Conservation (phyloP, 2,329 filamentous ascomycete species). For the Sporothrix schenckii region DNA sequence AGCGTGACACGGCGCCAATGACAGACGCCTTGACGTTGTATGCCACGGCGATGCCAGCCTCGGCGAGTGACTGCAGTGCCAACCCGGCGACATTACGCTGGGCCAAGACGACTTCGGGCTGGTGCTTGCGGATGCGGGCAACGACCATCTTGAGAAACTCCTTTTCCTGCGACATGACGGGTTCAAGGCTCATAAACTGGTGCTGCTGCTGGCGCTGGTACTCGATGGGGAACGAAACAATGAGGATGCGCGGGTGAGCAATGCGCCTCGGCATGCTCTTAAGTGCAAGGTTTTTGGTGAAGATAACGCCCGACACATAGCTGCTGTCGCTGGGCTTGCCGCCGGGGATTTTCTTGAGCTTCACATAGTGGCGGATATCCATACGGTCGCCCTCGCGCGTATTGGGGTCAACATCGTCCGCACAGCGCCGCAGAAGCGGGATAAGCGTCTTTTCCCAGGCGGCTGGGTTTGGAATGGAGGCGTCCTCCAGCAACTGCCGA, state of each 20-base stretch:
- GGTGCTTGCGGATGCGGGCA: conserved; percentile 82
- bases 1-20: conserved; percentile 90
- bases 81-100: conserved; percentile 91
- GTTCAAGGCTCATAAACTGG: conserved; percentile 97
- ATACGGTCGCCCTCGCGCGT: conserved; percentile 90
- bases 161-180: conserved; percentile 93
- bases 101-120: conserved; percentile 84
- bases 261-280: conserved; percentile 96
- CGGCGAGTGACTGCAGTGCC: conserved; percentile 82
- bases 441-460: conserved; percentile 90
- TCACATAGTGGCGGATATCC: conserved; percentile 96
- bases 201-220: conserved; percentile 86
- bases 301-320: conserved; percentile 96
- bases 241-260: conserved; percentile 78
- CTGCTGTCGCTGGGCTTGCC: conserved; percentile 86
- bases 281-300: conserved; percentile 93
- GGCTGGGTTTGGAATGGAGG: conserved; percentile 68
- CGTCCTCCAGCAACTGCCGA: conserved; percentile 78
- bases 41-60: conserved; percentile 87
- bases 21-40: conserved; percentile 98
- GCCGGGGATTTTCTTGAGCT: conserved; percentile 93
- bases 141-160: conserved; percentile 92
- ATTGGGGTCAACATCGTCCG: conserved; percentile 92
- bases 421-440: conserved; percentile 86
- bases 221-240: conserved; percentile 93